Base-by-base conservation (phyloP, 169 alveolate species). In the Toxoplasma gondii region DNA sequence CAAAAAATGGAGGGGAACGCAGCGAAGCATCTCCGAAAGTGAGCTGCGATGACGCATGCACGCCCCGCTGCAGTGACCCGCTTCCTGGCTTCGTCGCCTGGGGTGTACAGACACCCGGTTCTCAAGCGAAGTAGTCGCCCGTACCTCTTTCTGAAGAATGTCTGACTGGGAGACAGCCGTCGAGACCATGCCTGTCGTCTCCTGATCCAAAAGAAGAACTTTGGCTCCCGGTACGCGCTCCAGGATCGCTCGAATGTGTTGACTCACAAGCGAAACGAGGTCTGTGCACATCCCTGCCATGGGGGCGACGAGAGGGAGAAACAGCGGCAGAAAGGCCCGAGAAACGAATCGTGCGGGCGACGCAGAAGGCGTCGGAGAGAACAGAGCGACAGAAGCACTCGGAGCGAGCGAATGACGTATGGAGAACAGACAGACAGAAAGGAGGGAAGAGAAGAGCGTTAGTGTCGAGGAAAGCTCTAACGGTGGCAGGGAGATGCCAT, bases 151-250 rank as follows among this genome's bases (percentile, higher is more conserved):
- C 92, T 97, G 96, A 29, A 98, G 96, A 27, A 98, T 97, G 78
- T 96, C 92, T 34, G 98, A 94, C 95, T 97, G 97, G 22, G 98
- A 95, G 93, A 96, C 96, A 29, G 96, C 97, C 49, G 97, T 84
- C 29, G 98, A 95, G 64, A 98, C 95, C n/a, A 97, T 96, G 58
- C 96, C 97, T 45, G 96, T 95, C 31, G 99, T 97, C 87, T 98
- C 98, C 38, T 93, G 93, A 92, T 98, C 99, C 43, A 97, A 93
- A 81, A 98, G 95, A 29, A 97, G 94, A n/a, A 98, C 98, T 96
- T 98, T 98, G 93, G 97, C 96, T 38, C 98, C 99, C 29, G 94
- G 87, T 0, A 86, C 95, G 0, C 80, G 64, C 64, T 91, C 95
- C 19, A 95, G 91, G 91, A 95, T 87, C 34, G 94, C 78, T 43